Base-by-base conservation (phyloP, 495 filamentous ascomycete genomes). In the Aspergillus campestris region DNA sequence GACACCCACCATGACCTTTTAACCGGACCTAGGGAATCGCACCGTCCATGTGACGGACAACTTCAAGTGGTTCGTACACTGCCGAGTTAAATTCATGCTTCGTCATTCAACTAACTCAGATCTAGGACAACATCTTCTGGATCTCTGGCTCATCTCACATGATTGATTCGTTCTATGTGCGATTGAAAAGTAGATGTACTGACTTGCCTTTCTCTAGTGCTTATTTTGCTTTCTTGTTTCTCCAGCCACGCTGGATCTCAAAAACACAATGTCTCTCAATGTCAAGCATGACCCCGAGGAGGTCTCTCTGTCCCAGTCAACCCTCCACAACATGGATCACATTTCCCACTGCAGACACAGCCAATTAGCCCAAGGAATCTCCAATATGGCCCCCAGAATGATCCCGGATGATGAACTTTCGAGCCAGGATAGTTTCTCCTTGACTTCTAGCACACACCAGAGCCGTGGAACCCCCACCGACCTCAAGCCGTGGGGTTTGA, bases 381-480 rank as follows among this genome's bases (percentile, higher is more conserved):
- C 67, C 51, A 64, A 59, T 53, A 61, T 69, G 57, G 54, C 61
- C 60, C 63, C 69, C 52, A 63, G 62, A 60, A 48, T 57, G 50
- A 45, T 64, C 64, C 66, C 66, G 67, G 69, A 70, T 71, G 66
- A 71, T 70, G 66, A 71, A 52, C 50, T 71, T 49, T 67, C 62
- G 38, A 69, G 60, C 63, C 69, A 67, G 56, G 67, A 69, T 58
- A 64, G 51, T 51, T 66, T 65, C 43, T 66, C 66, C 48, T 60
- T 71, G 49, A 66, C 62, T 60, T 71, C 67, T 47, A 65, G 55
- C 56, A 51, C 64, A 35, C 55, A 56, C 47, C 58, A 64, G 49
- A 53, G 47, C 58, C 59, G 60, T 58, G 65, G 65, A 61, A 62
- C 48, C 27, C 44, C 58, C 47, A 57, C 59, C 55, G 66, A 68